Evolutionary conservation across 352 stramenopile genomes (phyloP), one percentile per base, ranked within the genome.

Genomic region (Globisporangium spiculum): DNA sequence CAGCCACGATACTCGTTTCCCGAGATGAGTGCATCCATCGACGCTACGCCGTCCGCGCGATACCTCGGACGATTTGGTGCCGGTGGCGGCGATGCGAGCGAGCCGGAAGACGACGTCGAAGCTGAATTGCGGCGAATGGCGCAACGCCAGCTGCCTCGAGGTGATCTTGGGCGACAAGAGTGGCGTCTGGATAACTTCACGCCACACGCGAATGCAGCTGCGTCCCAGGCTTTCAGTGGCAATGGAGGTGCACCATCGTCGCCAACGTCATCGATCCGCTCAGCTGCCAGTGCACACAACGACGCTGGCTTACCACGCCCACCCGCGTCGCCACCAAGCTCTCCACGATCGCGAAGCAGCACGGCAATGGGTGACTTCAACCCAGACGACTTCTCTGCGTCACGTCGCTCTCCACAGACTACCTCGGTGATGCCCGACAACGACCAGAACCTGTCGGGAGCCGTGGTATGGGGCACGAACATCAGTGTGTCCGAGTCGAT

Each of bases 401-500:
- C 83, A 9, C 71, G 63, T 71, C 75, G 32, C 58, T 69, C 30
- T 69, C 79, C 12, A 63, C 55, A 26, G 53, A 66, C 60, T 3
- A 52, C 58, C 30, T 66, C 72, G 7, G 66, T 67, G 9, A 48
- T 65, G 61, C 60, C 69, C 18, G 71, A 74, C 0, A 69, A 46
- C 18, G 87, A 95, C 44, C 55, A 84, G 65, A 74, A 81, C 53
- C 86, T 92, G 20, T 86, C 77, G 0, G 87, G 92, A 10, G 90
- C 93, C 1, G 91, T 98, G 14, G 96, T 98, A 4, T 98, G 91
- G 90, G 94, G 94, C 50, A 98, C 96, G 8, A 97, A 97, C 69
- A 94, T 98, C 60, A 97, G 93, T 50, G 89, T 98, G 9, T 84
- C 92, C 4, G 90, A 96, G 57, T 93, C 87, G n/a, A 98, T 98